Conservation (phyloP, 352 stramenopile genomes). For the Phytophthora fragariae region DNA sequence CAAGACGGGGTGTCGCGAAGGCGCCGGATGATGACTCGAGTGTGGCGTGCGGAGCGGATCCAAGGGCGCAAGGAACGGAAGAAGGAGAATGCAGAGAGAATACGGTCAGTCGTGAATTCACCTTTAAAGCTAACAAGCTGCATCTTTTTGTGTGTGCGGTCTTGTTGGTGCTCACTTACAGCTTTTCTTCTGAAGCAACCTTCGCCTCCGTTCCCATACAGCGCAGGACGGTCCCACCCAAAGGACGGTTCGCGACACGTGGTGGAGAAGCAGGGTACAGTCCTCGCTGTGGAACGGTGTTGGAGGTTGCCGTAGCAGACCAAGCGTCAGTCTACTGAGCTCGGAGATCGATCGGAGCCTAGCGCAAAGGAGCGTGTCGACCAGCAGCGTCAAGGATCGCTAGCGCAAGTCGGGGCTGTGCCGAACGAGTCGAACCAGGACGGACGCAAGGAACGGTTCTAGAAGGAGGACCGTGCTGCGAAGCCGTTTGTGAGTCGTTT, state of each 20-base stretch:
- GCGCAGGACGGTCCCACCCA: background rate
- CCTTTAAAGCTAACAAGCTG: background rate
- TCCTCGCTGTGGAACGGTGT: background rate
- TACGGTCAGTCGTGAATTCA: too few species aligned
- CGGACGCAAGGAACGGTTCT: background rate
- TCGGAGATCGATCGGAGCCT: background rate
- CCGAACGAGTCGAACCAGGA: background rate
- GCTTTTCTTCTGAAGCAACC: background rate
- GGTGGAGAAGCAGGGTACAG: conserved; percentile 4
- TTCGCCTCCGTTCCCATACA: background rate
- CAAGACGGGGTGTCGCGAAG: too few species aligned
- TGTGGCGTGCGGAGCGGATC: too few species aligned
- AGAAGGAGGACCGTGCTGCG: background rate
- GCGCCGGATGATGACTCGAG: too few species aligned
- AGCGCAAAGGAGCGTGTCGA: conserved; percentile 1
- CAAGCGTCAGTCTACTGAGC: background rate
- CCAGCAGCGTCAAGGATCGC: background rate
- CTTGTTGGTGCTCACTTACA: background rate
- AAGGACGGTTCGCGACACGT: conserved; percentile 3
- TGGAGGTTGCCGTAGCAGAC: background rate
- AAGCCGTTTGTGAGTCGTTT: too few species aligned
- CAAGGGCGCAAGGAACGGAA: too few species aligned
- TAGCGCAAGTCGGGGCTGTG: background rate
- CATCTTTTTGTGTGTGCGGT: background rate
- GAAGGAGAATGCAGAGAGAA: too few species aligned